These are phyloP conservation scores for Sporothrix globosa DNA, from an alignment of 2,329 filamentous ascomycete species.

Conservation along the genomic window DNA sequence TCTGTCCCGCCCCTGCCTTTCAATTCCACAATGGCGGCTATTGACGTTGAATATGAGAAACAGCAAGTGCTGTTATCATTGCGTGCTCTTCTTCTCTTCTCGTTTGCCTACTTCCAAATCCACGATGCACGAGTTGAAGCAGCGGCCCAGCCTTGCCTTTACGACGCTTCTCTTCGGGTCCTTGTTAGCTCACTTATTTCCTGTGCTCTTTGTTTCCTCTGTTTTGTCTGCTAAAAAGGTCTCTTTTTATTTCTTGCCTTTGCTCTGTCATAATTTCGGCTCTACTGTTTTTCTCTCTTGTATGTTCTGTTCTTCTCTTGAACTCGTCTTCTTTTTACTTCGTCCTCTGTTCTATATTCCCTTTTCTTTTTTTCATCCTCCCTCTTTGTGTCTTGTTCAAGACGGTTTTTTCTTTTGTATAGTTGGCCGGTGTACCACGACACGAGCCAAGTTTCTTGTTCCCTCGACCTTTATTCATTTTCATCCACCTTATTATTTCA, in stretches of 20 bases:
- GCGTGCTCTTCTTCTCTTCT: background rate
- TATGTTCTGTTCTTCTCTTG: constrained; percentile 14
- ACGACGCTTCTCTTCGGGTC: constrained; percentile 17
- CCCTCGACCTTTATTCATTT: background rate
- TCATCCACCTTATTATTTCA: background rate
- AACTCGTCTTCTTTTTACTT: constrained; percentile 17
- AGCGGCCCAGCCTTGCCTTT: constrained; percentile 11
- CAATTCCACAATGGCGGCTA: too few relatives aligned
- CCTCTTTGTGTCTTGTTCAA: background rate
- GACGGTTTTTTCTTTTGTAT: constrained; percentile 18
- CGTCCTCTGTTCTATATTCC: constrained; percentile 31
- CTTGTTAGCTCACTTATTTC: constrained; percentile 17
- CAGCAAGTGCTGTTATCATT: constrained; percentile 13
- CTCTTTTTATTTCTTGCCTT: background rate
- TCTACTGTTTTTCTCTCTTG: background rate
- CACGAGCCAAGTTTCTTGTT: constrained; percentile 4
- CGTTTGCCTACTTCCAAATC: background rate
- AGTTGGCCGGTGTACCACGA: constrained; percentile 21
- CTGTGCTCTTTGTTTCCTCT: background rate
- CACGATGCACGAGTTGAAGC: constrained; percentile 17
- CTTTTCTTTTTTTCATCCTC: constrained; percentile 21
- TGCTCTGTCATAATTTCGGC: constrained; percentile 22
- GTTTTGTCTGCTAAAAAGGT: constrained; percentile 17
- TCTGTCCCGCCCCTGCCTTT: background rate
- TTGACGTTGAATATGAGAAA: background rate